Evolutionary conservation across 1,284 basidiomycete genomes (phyloP).

Genomic region (Abortiporus biennis): DNA sequence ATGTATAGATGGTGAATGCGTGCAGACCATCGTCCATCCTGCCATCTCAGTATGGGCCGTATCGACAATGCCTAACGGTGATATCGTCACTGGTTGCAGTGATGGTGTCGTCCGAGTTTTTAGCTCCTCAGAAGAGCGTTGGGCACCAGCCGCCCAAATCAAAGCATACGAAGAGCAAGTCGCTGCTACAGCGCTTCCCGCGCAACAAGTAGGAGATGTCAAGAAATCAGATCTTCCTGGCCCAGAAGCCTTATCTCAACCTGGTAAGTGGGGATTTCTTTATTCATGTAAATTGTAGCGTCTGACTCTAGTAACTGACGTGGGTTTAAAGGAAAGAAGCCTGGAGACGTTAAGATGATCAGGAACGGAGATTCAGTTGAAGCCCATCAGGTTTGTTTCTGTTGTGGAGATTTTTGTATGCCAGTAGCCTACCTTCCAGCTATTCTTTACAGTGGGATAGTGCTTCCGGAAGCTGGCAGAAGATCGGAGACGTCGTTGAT

Average conservation of each 20-base stretch:
- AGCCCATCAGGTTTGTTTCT: constrained; percentile 72
- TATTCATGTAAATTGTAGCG: constrained; percentile 1
- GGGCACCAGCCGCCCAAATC: constrained; percentile 63
- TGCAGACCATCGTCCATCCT: constrained; percentile 87
- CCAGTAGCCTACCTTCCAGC: too few relatives aligned
- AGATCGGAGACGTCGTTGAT: constrained; percentile 94
- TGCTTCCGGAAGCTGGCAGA: constrained; percentile 71
- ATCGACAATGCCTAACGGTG: constrained; percentile 78
- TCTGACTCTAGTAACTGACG: not conserved
- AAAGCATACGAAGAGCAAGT: constrained; percentile 72
- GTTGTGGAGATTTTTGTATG: not conserved
- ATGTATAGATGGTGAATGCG: constrained; percentile 64
- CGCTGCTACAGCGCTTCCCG: constrained; percentile 61
- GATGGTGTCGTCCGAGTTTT: constrained; percentile 89
- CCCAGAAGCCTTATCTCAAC: constrained; percentile 66
- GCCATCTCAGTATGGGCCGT: constrained; percentile 95
- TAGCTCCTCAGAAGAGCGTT: constrained; percentile 67
- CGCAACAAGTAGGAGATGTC: constrained; percentile 87
- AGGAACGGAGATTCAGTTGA: constrained; percentile 76
- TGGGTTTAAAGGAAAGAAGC: constrained; percentile 65
- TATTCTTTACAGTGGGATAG: constrained; percentile 73
- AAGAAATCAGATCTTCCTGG: constrained; percentile 87
- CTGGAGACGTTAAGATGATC: constrained; percentile 92
- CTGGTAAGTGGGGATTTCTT: too few relatives aligned
- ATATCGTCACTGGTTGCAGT: constrained; percentile 87